Percentiles rank a stretch among this genome's conserved stretches.
Conservation (phyloP, 805 yeast genomes). For the Yamadazyma insecticola region DNA sequence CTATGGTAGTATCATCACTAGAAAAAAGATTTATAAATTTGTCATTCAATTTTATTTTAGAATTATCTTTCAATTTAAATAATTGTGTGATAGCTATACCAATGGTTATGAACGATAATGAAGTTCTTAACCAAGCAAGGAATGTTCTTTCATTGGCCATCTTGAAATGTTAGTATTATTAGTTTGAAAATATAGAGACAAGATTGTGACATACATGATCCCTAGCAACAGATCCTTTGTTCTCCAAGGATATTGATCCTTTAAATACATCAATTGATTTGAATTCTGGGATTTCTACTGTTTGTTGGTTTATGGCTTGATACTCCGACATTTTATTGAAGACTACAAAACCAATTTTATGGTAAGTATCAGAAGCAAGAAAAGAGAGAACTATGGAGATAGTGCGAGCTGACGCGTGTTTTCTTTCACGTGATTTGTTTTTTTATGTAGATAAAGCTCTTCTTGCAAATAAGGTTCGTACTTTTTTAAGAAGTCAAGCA, state of each 20-base stretch:
- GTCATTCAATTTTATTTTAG: slow-evolving; percentile 13
- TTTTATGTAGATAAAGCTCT: too few species aligned
- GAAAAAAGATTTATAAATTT: slow-evolving; percentile 6
- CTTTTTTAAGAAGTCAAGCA: too few species aligned
- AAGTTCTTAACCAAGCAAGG: slow-evolving; percentile 61
- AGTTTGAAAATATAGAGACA: background rate
- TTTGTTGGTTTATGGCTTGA: too few species aligned
- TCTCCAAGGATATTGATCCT: slow-evolving; percentile 31
- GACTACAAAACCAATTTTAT: too few species aligned
- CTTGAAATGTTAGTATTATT: slow-evolving; percentile 11
- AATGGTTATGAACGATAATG: slow-evolving; percentile 51
- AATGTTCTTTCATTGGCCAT: slow-evolving; percentile 63
- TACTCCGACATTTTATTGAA: too few species aligned
- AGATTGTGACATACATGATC: slow-evolving; percentile 38
- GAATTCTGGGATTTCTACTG: slow-evolving; percentile 7
- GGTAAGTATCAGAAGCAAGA: too few species aligned
- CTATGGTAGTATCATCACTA: background rate
- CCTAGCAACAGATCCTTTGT: slow-evolving; percentile 56
- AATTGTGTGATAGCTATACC: slow-evolving; percentile 61
- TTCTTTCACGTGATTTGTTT: too few species aligned
- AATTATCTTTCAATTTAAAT: slow-evolving; percentile 33
- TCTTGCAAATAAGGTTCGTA: too few species aligned
- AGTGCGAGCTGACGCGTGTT: too few species aligned
- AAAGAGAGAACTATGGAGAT: too few species aligned
- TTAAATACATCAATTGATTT: slow-evolving; percentile 8